A percentile compares a stretch with the other conserved stretches of the same genome.
Conservation (phyloP, 2,329 filamentous ascomycete species). For the Stylonectria norvegica region DNA sequence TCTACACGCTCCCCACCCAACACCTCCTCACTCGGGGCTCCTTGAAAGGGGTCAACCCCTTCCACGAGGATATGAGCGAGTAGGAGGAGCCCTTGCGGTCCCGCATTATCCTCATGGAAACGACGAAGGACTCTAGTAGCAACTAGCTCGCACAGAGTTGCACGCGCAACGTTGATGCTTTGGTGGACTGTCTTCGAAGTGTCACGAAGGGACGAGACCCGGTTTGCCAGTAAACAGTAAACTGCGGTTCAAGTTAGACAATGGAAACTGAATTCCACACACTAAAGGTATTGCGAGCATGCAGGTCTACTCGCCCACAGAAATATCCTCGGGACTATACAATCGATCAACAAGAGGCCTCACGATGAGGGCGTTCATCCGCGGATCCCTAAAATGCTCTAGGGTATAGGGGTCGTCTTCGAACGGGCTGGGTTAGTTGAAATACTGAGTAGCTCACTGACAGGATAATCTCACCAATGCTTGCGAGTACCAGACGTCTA, state of each 20-base stretch:
- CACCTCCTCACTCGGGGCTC: conserved; percentile 59
- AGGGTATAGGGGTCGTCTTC: conserved; percentile 44
- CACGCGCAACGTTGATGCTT: conserved; percentile 65
- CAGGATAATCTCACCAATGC: conserved; percentile 19
- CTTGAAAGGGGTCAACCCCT: conserved; percentile 69
- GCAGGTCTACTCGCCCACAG: conserved; percentile 47
- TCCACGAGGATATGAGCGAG: conserved; percentile 67
- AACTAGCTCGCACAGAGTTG: conserved; percentile 65
- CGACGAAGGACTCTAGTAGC: conserved; percentile 64
- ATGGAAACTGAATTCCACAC: not conserved
- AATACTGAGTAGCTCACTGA: not conserved
- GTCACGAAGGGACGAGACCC: conserved; percentile 65
- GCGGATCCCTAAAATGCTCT: conserved; percentile 63
- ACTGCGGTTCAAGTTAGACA: conserved; percentile 39
- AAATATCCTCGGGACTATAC: conserved; percentile 62
- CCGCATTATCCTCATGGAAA: conserved; percentile 65
- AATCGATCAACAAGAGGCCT: conserved; percentile 66
- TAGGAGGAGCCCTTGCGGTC: conserved; percentile 59
- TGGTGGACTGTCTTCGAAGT: conserved; percentile 64
- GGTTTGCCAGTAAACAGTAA: conserved; percentile 69
- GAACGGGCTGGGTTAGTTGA: conserved; percentile 6
- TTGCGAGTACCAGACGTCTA: conserved; percentile 27
- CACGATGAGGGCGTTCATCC: conserved; percentile 64
- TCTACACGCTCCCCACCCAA: no score
- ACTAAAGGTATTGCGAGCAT: no score